These are phyloP conservation scores for Diversispora eburnea DNA, from an alignment of 192 early-diverging fungal genomes.

Conservation along the genomic window DNA sequence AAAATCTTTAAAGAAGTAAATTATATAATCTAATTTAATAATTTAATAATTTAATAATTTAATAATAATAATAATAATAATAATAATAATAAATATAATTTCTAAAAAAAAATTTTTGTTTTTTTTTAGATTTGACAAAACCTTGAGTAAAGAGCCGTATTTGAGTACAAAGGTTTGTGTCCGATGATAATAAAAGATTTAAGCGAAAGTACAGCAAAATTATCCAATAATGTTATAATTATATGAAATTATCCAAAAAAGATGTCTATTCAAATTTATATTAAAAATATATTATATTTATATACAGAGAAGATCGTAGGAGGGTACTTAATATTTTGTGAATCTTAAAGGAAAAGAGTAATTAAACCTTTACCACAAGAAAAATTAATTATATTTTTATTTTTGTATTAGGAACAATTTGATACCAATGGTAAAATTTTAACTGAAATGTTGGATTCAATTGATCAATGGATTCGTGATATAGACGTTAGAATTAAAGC, in stretches of 20 bases:
- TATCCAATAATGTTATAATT: neutral
- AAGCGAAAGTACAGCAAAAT: too few species aligned
- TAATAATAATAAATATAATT: neutral
- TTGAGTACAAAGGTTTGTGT: constrained; percentile 7
- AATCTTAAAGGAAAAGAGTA: neutral
- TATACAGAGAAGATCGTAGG: too few species aligned
- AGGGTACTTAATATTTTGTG: neutral
- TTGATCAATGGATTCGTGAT: neutral
- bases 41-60: neutral
- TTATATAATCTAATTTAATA: neutral
- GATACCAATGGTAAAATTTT: neutral
- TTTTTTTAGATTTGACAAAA: constrained; percentile 22
- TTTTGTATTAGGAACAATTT: neutral
- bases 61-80: neutral
- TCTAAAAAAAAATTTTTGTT: neutral
- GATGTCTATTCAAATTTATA: too few species aligned
- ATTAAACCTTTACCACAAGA: neutral
- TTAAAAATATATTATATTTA: too few species aligned
- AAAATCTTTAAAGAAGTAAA: constrained; percentile 67
- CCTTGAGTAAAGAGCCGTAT: neutral
- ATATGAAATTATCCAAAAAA: neutral
- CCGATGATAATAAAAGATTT: neutral
- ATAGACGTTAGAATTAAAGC: neutral
- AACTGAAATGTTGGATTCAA: neutral
- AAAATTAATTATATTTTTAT: neutral